Evolutionary conservation across 2,329 filamentous ascomycete genomes (phyloP), one percentile per base, ranked within the genome.

Genomic region (Trichoderma afroharzianum): DNA sequence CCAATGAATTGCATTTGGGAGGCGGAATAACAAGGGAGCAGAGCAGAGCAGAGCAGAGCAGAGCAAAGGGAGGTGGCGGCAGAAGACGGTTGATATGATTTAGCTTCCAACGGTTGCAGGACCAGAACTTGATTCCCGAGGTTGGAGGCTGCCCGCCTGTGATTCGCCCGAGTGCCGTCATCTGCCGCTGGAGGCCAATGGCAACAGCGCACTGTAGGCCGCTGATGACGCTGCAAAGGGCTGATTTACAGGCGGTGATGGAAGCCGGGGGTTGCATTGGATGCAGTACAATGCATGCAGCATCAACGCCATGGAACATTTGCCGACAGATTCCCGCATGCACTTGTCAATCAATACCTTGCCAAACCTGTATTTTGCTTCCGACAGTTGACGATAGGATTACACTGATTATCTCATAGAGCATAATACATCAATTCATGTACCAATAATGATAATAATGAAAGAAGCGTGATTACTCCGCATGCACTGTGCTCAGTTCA

Each of bases 91-190:
- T 61, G 33, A 68, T 43, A 24, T 70, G 43, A n/a, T 50, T 69
- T 50, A 33, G 67, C 21, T 68, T 58, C 47, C 47, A n/a, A 47
- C 39, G 61, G 55, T 15, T 18, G 64, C 64, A 28, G 36, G 50
- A n/a, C 18, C 15, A 71, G 62, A 58, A 43, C 43, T 64, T 70
- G 55, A n/a, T 39, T 58, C 47, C 70, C 70, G 70, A 71, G 70
- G 70, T 55, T 71, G 47, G 63, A 43, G 32, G 69, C 4, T 36
- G 63, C 63, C 43, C 32, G 63, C 63, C 43, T 24, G 63, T 71
- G 63, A 71, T 71, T 71, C 68, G 68, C 68, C 50, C 33, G 61
- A 59, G 68, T 70, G 59, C 68, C 68, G 58, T 62, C 59, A 70
- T 14, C 59, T 43, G 43, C 12, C 57, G 68, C 68, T 68, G 53